phyloP scores from a whole-genome alignment of 352 stramenopile genomes.

The Globisporangium parvum region DNA sequence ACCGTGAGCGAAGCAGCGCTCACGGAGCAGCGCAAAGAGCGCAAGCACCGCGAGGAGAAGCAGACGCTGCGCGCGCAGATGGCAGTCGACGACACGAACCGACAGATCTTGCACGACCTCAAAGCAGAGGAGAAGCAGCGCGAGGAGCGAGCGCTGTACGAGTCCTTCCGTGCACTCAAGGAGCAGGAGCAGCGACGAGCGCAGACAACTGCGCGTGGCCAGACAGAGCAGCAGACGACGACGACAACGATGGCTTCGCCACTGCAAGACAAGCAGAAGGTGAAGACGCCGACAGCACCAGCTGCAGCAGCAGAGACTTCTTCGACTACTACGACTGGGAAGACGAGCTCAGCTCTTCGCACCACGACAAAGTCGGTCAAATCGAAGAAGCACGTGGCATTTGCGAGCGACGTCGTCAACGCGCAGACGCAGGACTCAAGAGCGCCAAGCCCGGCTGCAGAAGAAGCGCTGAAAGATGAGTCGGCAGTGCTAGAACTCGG shows the following conservation, averaged over 20 bases:
- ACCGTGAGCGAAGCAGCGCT: constrained; percentile 29
- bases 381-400: constrained; percentile 32
- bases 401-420: constrained; percentile 17
- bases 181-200: constrained; percentile 13
- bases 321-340: neutral
- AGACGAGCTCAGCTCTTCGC: too few relatives aligned
- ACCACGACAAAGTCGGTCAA: constrained; percentile 1
- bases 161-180: constrained; percentile 54
- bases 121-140: constrained; percentile 73
- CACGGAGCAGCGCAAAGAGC: constrained; percentile 42
- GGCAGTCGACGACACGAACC: constrained; percentile 69
- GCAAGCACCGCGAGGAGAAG: constrained; percentile 61
- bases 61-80: constrained; percentile 74
- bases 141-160: constrained; percentile 75
- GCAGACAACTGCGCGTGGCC: neutral
- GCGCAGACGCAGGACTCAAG: neutral
- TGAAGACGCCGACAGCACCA: neutral
- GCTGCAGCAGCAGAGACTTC: neutral
- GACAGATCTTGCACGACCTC: constrained; percentile 61
- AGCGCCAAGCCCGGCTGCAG: neutral
- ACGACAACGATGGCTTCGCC: neutral
- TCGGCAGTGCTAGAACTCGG: constrained; percentile 43
- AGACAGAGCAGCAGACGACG: constrained; percentile 5
- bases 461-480: neutral
- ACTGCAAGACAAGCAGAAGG: neutral